Evolutionary conservation across 1,284 basidiomycete species (phyloP).

Genomic region (Ceratobasidium sp.): DNA sequence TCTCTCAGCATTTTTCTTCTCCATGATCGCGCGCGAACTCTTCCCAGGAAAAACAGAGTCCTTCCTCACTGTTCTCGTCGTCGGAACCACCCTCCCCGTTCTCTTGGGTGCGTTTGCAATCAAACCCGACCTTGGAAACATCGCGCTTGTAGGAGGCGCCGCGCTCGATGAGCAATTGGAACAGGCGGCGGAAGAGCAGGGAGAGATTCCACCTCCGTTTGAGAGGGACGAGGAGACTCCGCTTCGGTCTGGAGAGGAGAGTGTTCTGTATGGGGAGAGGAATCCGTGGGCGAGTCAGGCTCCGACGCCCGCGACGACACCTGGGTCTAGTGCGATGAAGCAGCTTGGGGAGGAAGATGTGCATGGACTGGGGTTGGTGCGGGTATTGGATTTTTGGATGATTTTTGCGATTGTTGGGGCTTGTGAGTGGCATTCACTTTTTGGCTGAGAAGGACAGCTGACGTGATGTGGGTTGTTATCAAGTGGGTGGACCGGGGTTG

Average conservation of each 20-base stretch:
- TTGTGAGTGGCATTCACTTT: conserved; percentile 56
- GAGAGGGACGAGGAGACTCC: conserved; percentile 20
- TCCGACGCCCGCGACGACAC: conserved; percentile 10
- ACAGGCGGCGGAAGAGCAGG: conserved; percentile 3
- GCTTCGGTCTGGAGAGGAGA: conserved; percentile 23
- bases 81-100: conserved; percentile 77
- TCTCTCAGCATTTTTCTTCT: conserved; percentile 83
- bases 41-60: conserved; percentile 78
- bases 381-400: conserved; percentile 76
- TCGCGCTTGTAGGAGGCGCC: conserved; percentile 15
- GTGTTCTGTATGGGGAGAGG: conserved; percentile 27
- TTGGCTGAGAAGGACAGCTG: conserved; percentile 2
- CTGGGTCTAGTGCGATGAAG: neutral
- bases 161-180: neutral
- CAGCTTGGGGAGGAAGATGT: conserved; percentile 54
- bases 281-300: conserved; percentile 41
- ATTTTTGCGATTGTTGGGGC: conserved; percentile 76
- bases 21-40: conserved; percentile 68
- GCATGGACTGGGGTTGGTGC: conserved; percentile 61
- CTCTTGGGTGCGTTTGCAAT: conserved; percentile 72
- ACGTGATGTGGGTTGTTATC: conserved; percentile 20
- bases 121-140: conserved; percentile 53
- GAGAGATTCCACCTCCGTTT: neutral
- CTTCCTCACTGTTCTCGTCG: conserved; percentile 72
- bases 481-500: conserved; percentile 88